Evolutionary conservation across 306 rosid species (phyloP), one percentile per base, ranked within the genome.

Genomic region (Quercus dentata): DNA sequence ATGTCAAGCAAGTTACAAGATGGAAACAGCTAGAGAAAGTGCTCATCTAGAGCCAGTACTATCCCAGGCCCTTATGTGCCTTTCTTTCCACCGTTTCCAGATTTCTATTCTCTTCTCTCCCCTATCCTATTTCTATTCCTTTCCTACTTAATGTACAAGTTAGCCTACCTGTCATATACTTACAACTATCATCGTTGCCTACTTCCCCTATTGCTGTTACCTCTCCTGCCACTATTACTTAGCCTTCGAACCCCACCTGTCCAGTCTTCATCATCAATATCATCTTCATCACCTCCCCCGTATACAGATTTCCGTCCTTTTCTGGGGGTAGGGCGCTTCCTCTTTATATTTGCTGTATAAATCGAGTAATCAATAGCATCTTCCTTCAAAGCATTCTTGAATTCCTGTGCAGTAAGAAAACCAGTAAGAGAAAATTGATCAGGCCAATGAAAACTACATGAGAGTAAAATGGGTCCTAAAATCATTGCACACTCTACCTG

Each of bases 111-210:
- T 73, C 76, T 78, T 63, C 74, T 78, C 82, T 70, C 85, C 79
- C 86, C 83, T 86, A 87, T 69, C 78, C 91, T 87, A 82, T 86
- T n/a, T 74, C 84, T 83, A 85, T 82, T 83, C 41, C 76, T 61
- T 82, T 80, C 83, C 97, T 93, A 90, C 81, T 81, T 78, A 83
- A 91, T 95, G 90, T 93, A 95, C 98, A 95, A 75, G 97, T 95
- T 91, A 91, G 94, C 90, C 97, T 91, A 93, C 87, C 90, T 88
- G 88, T 84, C 81, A 81, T 77, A 78, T 89, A 89, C 87, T 83
- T 85, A 89, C 91, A 85, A 65, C 86, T 76, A 83, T 83, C 82
- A 87, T 75, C 92, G 87, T 64, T 83, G 92, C 87, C 97, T 89
- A 84, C 84, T 82, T 86, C 83, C 89, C 80, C 92, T 86, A 76